Percentiles rank a stretch among this genome's conserved stretches.
These are phyloP conservation scores for Hortaea sp. DNA, from an alignment of 2,329 filamentous ascomycete species.

Conservation along the genomic window DNA sequence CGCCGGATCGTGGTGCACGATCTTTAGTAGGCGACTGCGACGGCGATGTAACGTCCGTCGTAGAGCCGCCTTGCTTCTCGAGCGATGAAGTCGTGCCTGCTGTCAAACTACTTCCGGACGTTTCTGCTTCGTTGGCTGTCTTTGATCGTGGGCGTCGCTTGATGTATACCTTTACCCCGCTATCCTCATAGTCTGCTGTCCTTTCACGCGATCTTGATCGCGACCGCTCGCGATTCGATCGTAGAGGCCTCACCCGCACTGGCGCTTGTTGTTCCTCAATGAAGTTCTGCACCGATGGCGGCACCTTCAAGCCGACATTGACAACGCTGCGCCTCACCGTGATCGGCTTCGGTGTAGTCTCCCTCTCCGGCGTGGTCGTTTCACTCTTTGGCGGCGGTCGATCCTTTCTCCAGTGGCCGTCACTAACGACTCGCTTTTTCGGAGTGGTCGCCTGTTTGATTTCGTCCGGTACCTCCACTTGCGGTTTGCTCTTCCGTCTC, in stretches of 20 bases:
- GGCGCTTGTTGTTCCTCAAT: conserved; percentile 16
- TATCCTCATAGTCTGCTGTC: conserved; percentile 22
- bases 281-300: conserved; percentile 21
- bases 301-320: conserved; percentile 24
- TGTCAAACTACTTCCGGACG: conserved; percentile 20
- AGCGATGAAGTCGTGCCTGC: conserved; percentile 15
- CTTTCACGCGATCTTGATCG: conserved; percentile 14
- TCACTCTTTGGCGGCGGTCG: conserved; percentile 14
- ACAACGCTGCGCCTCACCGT: conserved; percentile 21
- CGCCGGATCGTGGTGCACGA: conserved; percentile 14
- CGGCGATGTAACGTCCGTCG: conserved; percentile 23
- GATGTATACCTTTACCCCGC: conserved; percentile 25
- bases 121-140: conserved; percentile 7
- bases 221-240: conserved; percentile 13
- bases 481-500: conserved; percentile 23
- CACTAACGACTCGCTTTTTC: conserved; percentile 86
- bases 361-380: conserved; percentile 12
- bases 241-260: conserved; percentile 12
- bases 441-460: conserved; percentile 52
- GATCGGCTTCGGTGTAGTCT: conserved; percentile 19
- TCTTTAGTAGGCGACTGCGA: conserved; percentile 13
- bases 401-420: conserved; percentile 63
- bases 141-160: conserved; percentile 18
- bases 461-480: conserved; percentile 34
- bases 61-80: conserved; percentile 15